Evolutionary conservation across 306 rosid species (phyloP).

Genomic region (Vicia villosa): DNA sequence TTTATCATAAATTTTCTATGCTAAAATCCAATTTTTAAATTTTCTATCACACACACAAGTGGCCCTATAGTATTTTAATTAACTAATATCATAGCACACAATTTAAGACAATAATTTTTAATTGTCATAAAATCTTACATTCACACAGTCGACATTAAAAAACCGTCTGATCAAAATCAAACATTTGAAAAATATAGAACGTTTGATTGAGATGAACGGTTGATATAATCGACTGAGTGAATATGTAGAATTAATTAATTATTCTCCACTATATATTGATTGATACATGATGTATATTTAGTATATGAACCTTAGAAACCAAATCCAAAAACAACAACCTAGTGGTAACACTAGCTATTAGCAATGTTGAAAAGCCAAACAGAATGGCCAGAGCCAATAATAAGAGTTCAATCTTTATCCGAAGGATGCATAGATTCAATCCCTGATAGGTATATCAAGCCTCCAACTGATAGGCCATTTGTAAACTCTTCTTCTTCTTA

Average conservation of each 20-base stretch:
- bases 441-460: slow-evolving; percentile 76
- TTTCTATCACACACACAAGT: not conserved
- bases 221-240: too few relatives aligned
- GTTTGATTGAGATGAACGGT: not conserved
- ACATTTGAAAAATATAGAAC: not conserved
- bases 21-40: not conserved
- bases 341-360: not conserved
- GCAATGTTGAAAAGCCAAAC: slow-evolving; percentile 42
- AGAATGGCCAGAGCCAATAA: slow-evolving; percentile 96
- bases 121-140: not conserved
- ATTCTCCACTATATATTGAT: not conserved
- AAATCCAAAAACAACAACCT: not conserved
- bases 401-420: slow-evolving; percentile 81
- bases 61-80: not conserved
- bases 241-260: not conserved
- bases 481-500: not conserved
- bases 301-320: slow-evolving; percentile 2
- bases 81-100: not conserved
- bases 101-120: not conserved
- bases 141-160: not conserved
- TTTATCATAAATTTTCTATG: not conserved
- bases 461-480: slow-evolving; percentile 52
- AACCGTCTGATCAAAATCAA: not conserved
- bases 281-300: slow-evolving; percentile 13
- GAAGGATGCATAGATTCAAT: slow-evolving; percentile 47